Base-by-base conservation (phyloP, 2,329 filamentous ascomycete species). In the Phialocephala subalpina region DNA sequence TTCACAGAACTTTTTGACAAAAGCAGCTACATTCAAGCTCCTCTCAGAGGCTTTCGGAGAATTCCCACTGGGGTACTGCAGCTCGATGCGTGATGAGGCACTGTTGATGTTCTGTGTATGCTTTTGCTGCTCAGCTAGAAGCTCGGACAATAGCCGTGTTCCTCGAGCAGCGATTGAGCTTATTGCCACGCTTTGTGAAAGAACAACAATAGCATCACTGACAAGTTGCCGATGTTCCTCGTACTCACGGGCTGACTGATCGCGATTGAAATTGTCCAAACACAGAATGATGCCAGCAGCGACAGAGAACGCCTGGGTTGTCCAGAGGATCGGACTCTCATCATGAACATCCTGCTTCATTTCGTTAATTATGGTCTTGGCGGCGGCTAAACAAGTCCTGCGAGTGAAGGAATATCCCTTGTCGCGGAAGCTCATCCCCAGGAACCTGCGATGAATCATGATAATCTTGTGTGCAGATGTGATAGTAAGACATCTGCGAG, bases 111-210 rank as follows among this genome's bases (percentile, higher is more conserved):
- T 57, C 25, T 63, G 60, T 16, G 58, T 56, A 42, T 58, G 42
- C 14, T 62, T 47, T 36, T 69, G 60, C 42, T 70, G 67, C 49
- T 70, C 69, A 5, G 67, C 58, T 5, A 81, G 60, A 3, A 81
- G 69, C 0, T 78, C 78, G 0, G 69, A 72, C 9, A 82, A 67
- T 0, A 82, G 75, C 22, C 76, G 77, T 12, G 77, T 72, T 3
- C 80, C 80, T 11, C 80, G 76, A 1, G 69, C 64, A 4, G 80
- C 79, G 18, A 82, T 77, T 20, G 77, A 77, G 69, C 79, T 80
- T n/a, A 76, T 77, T 0, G 70, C 66, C n/a, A 55, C 53, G 40
- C 74, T 80, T 14, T 70, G 70, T 16, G 74, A 68, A 5, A 82
- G 73, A 12, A 76, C 73, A 0, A 62, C 66, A 35, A 80, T 74